These are phyloP conservation scores for Phytopythium boreale DNA, from an alignment of 352 stramenopile genomes.

Conservation along the genomic window DNA sequence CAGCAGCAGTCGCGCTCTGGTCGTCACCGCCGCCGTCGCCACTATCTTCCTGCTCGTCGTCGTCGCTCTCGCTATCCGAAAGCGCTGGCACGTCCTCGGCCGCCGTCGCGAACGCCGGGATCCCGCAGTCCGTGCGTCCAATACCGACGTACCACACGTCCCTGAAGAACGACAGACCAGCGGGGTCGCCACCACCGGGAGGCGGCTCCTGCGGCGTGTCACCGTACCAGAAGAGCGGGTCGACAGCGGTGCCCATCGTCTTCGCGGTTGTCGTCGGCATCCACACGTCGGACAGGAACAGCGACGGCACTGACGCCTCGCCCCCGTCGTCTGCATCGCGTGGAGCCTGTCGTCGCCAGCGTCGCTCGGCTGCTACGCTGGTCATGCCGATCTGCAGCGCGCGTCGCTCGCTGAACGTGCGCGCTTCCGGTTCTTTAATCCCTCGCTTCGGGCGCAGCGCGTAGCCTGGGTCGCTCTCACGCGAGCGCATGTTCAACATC, in stretches of 20 bases:
- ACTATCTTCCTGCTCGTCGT: constrained; percentile 51
- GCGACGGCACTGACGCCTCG: not conserved
- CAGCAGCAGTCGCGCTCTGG: not conserved
- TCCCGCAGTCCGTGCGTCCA: constrained; percentile 10
- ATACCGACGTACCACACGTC: constrained; percentile 46
- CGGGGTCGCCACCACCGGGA: not conserved
- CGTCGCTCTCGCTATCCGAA: constrained; percentile 78
- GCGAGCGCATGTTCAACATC: not conserved
- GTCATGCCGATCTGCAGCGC: constrained; percentile 38
- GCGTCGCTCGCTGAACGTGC: constrained; percentile 28
- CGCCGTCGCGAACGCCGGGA: constrained; percentile 29
- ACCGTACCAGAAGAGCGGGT: not conserved
- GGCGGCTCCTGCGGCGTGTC: not conserved
- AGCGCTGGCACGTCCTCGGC: constrained; percentile 48
- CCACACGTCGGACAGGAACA: constrained; percentile 24
- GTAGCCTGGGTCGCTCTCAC: constrained; percentile 54
- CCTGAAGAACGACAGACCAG: constrained; percentile 14
- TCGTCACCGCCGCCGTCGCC: not conserved
- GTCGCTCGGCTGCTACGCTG: constrained; percentile 24
- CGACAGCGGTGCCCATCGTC: constrained; percentile 12
- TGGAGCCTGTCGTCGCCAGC: not conserved
- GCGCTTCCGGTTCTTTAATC: constrained; percentile 36
- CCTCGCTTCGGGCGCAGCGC: constrained; percentile 45
- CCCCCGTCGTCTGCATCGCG: not conserved
- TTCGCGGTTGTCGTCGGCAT: constrained; percentile 11